These are phyloP conservation scores for Tolypocladium tropicale DNA, from an alignment of 2,329 filamentous ascomycete species.

Conservation along the genomic window DNA sequence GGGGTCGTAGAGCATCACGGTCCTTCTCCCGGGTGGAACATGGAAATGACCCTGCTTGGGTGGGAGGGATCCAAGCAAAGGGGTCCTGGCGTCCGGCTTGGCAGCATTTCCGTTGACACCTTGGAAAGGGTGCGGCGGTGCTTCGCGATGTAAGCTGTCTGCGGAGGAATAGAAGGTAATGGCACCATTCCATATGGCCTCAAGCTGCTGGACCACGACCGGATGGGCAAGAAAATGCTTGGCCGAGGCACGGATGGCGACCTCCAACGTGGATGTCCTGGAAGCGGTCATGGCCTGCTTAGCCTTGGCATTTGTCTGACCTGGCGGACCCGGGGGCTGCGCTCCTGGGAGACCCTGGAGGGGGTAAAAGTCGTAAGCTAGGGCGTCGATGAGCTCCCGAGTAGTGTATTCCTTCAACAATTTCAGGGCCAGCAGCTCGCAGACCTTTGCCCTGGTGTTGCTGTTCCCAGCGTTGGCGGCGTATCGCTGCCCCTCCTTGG, in stretches of 20 bases:
- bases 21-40: conserved; percentile 47
- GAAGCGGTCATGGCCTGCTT: conserved; percentile 49
- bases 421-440: conserved; percentile 83
- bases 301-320: conserved; percentile 24
- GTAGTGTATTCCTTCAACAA: conserved; percentile 83
- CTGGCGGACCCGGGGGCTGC: conserved; percentile 24
- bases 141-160: conserved; percentile 66
- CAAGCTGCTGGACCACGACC: conserved; percentile 85
- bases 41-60: conserved; percentile 20
- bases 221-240: conserved; percentile 90
- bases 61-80: conserved; percentile 32
- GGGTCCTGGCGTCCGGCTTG: conserved; percentile 37
- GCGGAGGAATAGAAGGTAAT: conserved; percentile 90
- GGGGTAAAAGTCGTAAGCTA: conserved; percentile 92
- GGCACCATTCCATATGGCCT: conserved; percentile 92
- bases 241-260: conserved; percentile 84
- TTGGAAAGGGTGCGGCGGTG: conserved; percentile 12
- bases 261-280: conserved; percentile 81
- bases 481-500: conserved; percentile 73
- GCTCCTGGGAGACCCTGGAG: conserved; percentile 62
- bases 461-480: conserved; percentile 78
- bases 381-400: conserved; percentile 81
- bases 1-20: conserved; percentile 82
- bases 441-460: conserved; percentile 76
- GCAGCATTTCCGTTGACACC: conserved; percentile 14